Evolutionary conservation across 768 basidiomycete genomes (phyloP).

Genomic region (Collybia sordida): DNA sequence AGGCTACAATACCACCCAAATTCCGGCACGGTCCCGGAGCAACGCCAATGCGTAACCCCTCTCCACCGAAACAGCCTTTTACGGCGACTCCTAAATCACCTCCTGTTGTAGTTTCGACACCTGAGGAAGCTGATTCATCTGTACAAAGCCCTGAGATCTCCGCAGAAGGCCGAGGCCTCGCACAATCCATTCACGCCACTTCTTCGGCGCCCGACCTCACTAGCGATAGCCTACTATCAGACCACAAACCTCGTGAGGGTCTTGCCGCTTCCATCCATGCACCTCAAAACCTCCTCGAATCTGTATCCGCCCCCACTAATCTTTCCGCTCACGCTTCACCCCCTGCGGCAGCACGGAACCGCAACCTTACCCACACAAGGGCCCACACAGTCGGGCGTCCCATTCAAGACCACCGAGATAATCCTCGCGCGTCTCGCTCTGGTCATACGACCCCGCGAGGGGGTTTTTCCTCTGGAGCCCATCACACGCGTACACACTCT

Average conservation of each 20-base stretch:
- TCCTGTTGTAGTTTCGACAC: not conserved
- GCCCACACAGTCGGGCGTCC: constrained; percentile 56
- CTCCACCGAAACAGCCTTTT: not conserved
- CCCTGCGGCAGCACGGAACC: constrained; percentile 15
- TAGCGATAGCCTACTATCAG: constrained; percentile 8
- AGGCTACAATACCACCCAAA: constrained; percentile 1
- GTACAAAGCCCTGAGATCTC: not conserved
- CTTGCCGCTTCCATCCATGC: constrained; percentile 60
- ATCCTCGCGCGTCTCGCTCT: constrained; percentile 36
- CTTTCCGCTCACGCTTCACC: constrained; percentile 27
- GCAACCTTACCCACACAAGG: constrained; percentile 45
- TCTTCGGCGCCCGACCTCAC: constrained; percentile 5
- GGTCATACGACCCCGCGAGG: constrained; percentile 44
- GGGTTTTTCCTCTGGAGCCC: constrained; percentile 29
- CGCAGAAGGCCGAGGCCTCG: constrained; percentile 17
- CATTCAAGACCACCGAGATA: constrained; percentile 26
- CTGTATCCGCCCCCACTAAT: constrained; percentile 40
- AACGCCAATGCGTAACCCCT: constrained; percentile 6
- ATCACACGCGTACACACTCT: constrained; percentile 66
- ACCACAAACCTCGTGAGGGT: constrained; percentile 23
- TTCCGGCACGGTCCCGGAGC: constrained; percentile 5
- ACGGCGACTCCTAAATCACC: not conserved
- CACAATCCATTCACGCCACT: constrained; percentile 18
- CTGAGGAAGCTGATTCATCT: not conserved
- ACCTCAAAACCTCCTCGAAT: constrained; percentile 36